phyloP scores from a whole-genome alignment of 2,329 filamentous ascomycete species.

The Diaporthe citrichinensis region DNA sequence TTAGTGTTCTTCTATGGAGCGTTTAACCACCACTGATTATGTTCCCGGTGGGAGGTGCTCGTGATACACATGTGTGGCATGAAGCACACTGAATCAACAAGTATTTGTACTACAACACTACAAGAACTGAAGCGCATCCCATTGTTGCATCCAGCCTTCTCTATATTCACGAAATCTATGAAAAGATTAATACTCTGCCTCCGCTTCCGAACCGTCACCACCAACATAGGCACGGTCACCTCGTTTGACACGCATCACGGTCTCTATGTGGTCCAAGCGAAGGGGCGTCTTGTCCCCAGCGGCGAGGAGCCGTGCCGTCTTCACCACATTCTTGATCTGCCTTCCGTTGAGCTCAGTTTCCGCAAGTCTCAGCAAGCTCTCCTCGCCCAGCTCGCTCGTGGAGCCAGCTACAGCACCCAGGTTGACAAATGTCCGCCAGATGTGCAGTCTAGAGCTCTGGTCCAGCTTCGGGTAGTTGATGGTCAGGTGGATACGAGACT shows the following conservation, averaged over 20 bases:
- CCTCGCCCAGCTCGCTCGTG: neutral
- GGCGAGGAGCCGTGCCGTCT: constrained; percentile 40
- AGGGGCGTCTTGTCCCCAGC: neutral
- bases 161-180: neutral
- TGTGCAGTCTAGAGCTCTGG: constrained; percentile 46
- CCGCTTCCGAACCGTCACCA: neutral
- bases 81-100: too few relatives aligned
- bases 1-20: too few relatives aligned
- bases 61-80: too few relatives aligned
- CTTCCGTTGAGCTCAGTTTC: constrained; percentile 44
- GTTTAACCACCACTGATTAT: too few relatives aligned
- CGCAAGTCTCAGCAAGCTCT: neutral
- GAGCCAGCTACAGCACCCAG: neutral
- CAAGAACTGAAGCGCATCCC: too few relatives aligned
- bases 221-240: neutral
- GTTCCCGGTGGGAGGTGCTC: too few relatives aligned
- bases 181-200: neutral
- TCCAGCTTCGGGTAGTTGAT: constrained; percentile 51
- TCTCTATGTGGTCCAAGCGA: neutral
- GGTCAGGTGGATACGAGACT: constrained; percentile 53
- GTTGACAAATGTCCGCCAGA: constrained; percentile 52
- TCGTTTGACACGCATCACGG: neutral
- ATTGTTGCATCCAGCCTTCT: neutral
- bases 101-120: too few relatives aligned
- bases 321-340: constrained; percentile 48